Base-by-base conservation (phyloP, 164 flowering plant species). In the Brasenia schreberi region DNA sequence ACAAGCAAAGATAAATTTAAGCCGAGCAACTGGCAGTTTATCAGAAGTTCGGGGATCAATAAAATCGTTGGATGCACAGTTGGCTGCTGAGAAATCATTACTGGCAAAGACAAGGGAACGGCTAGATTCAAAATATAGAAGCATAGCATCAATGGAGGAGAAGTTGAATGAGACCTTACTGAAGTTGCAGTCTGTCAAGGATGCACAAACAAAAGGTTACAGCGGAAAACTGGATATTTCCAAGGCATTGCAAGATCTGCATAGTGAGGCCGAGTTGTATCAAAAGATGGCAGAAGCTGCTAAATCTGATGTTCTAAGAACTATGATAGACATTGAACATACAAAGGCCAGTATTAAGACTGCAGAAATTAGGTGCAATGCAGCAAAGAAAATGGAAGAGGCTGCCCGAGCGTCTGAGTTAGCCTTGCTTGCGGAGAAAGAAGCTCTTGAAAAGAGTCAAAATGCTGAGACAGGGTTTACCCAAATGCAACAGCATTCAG, bases 321-420 rank as follows among this genome's bases (percentile, higher is more conserved):
- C 88, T 43, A 76, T 80, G 69, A 68, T 84, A 27, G 96, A 90
- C 78, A 86, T 90, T 43, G 95, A 84, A 68, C 82, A 83, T 63
- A 87, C 84, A 6, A 86, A 78, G 68, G 52, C 72, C 19, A 78
- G 77, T 71, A 86, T 87, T 60, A 84, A 74, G 69, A 87, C 90
- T 5, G 89, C 89, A 14, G 97, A 90, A 76, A 84, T 84, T 49
- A 77, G 92, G 69, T 74, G 89, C 76, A 65, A 82, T 73, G 96
- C 97, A 44, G 97, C 97, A 39, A 82, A 73, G 68, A 90, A 84
- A 74, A 87, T 89, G 96, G 85, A 85, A 74, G 87, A 90, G 71
- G 96, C 96, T 7, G 92, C 98, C 42, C 84, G 81, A 75, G 92
- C 90, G 0, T 79, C 90, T n/a, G 96, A 93, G 78, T 88, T 83